Percentiles rank a stretch among this genome's conserved stretches.
Conservation (phyloP, 148 eudicot genomes). For the Selenicereus undatus region DNA sequence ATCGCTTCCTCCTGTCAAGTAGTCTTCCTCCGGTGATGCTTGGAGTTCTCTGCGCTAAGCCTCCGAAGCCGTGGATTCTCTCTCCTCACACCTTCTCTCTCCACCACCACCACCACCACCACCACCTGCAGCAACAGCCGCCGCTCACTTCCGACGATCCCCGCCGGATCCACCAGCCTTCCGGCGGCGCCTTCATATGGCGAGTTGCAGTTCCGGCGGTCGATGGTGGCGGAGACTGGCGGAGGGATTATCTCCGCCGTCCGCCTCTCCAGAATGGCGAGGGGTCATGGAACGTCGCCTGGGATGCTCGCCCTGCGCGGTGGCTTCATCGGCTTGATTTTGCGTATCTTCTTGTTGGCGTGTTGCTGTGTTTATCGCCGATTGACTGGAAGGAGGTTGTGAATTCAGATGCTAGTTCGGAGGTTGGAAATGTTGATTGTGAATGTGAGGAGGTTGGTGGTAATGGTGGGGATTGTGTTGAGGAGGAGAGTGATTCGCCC, state of each 20-base stretch:
- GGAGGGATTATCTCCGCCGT: slow-evolving; percentile 27
- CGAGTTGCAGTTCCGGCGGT: slow-evolving; percentile 18
- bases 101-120: slow-evolving; percentile 27
- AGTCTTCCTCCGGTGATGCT: slow-evolving; percentile 46
- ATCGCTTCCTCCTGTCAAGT: neutral
- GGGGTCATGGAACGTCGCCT: slow-evolving; percentile 82
- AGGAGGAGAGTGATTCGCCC: slow-evolving; percentile 5
- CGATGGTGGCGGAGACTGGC: slow-evolving; percentile 27
- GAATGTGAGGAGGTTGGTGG: neutral
- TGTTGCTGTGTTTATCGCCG: slow-evolving; percentile 46
- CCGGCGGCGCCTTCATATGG: slow-evolving; percentile 44
- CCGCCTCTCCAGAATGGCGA: slow-evolving; percentile 45
- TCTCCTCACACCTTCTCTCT: slow-evolving; percentile 31
- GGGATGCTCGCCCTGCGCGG: slow-evolving; percentile 73
- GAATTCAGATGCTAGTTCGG: neutral
- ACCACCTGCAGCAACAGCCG: slow-evolving; percentile 3
- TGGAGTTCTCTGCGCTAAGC: slow-evolving; percentile 54
- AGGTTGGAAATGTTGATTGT: neutral
- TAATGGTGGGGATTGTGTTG: neutral
- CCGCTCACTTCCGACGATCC: neutral
- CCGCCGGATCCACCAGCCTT: slow-evolving; percentile 7
- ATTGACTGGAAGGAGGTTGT: slow-evolving; percentile 25
- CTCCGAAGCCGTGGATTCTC: slow-evolving; percentile 52
- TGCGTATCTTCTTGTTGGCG: slow-evolving; percentile 55
- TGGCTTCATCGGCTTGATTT: slow-evolving; percentile 62